These are phyloP conservation scores for Cymbopogon citratus DNA, from an alignment of 176 grass and related monocot species.

Conservation along the genomic window DNA sequence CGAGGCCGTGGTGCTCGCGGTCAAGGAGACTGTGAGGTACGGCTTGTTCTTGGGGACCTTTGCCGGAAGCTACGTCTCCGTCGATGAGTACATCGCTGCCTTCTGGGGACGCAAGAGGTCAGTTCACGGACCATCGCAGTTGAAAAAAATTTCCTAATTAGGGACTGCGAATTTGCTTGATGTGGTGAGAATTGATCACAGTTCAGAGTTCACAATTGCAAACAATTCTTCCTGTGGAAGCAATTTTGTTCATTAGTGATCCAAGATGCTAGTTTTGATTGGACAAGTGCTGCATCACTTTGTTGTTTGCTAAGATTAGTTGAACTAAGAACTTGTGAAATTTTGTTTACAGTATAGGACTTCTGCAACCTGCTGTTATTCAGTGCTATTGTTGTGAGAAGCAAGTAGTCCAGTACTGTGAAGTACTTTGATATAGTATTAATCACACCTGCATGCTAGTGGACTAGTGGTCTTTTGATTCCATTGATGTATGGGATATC, in stretches of 20 bases:
- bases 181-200: background rate
- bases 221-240: background rate
- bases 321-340: background rate
- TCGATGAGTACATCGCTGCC: conserved; percentile 82
- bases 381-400: background rate
- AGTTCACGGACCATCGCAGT: background rate
- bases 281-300: no score
- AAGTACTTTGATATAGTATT: background rate
- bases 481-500: background rate
- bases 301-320: background rate
- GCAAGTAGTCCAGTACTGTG: background rate
- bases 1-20: conserved; percentile 56
- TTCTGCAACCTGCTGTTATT: background rate
- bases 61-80: conserved; percentile 86
- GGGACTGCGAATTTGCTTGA: conserved; percentile 1
- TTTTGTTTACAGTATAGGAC: background rate
- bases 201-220: background rate
- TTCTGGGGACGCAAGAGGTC: conserved; percentile 80
- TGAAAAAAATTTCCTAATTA: background rate
- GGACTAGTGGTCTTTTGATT: background rate
- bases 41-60: conserved; percentile 87
- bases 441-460: background rate
- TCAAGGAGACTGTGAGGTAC: conserved; percentile 90
- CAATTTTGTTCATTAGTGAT: background rate
- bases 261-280: background rate